phyloP scores from a whole-genome alignment of 2,329 filamentous ascomycete species.

The Botrytis pseudocinerea region DNA sequence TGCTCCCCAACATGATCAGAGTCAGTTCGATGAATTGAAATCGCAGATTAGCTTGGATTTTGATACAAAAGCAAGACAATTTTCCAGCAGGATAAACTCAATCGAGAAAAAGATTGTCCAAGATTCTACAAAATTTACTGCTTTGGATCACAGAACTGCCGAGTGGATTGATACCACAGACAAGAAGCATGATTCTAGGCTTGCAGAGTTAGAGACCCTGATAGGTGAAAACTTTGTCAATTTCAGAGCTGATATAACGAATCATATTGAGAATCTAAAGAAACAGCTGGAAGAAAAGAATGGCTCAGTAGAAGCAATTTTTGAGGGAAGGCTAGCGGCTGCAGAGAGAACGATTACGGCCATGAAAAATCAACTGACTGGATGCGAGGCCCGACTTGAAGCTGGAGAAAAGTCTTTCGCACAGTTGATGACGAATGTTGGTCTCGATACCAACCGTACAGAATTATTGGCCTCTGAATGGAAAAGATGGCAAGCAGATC shows the following conservation, averaged over 20 bases:
- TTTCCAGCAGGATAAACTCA: slow-evolving; percentile 4
- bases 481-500: slow-evolving; percentile 3
- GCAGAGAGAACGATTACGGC: neutral
- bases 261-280: neutral
- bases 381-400: neutral
- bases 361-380: neutral
- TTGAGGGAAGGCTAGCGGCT: neutral
- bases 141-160: slow-evolving; percentile 19
- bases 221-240: neutral
- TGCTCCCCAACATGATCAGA: neutral
- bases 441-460: neutral
- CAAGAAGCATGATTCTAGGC: neutral
- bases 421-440: neutral
- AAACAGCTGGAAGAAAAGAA: neutral
- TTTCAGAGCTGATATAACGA: neutral
- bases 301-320: neutral
- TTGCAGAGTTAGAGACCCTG: neutral
- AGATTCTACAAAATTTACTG: slow-evolving; percentile 12
- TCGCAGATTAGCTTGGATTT: slow-evolving; percentile 1
- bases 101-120: slow-evolving; percentile 1
- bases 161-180: slow-evolving; percentile 14
- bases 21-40: neutral
- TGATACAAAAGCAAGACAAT: neutral
- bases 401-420: neutral
- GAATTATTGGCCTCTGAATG: neutral